Conservation (phyloP, 305 asterid genomes). For the Euphrasia arctica region DNA sequence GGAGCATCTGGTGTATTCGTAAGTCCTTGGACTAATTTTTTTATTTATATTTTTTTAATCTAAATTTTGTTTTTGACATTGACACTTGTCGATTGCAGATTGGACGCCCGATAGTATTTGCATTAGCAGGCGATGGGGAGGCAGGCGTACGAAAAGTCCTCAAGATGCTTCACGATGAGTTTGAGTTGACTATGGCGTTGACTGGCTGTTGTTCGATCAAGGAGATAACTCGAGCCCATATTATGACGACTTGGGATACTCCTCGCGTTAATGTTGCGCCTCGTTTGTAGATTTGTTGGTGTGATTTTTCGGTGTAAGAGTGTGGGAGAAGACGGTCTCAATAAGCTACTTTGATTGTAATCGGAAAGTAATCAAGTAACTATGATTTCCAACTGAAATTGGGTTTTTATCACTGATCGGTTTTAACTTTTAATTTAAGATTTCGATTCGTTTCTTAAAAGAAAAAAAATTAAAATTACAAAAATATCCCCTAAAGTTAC, state of each 20-base stretch:
- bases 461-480: too few relatives aligned
- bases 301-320: too few relatives aligned
- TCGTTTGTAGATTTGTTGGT: slow-evolving; percentile 16
- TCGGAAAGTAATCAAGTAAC: too few relatives aligned
- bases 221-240: slow-evolving; percentile 67
- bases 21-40: slow-evolving; percentile 29
- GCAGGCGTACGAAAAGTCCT: slow-evolving; percentile 70
- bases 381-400: too few relatives aligned
- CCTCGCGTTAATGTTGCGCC: slow-evolving; percentile 34
- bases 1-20: slow-evolving; percentile 88
- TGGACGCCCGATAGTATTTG: slow-evolving; percentile 70
- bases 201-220: slow-evolving; percentile 69
- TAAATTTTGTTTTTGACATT: background rate
- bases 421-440: too few relatives aligned
- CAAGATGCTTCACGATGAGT: slow-evolving; percentile 68
- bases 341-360: too few relatives aligned
- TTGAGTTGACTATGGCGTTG: slow-evolving; percentile 84
- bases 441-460: too few relatives aligned
- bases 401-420: too few relatives aligned
- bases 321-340: too few relatives aligned
- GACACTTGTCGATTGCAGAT: slow-evolving; percentile 33
- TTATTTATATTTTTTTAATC: background rate
- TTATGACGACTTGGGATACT: slow-evolving; percentile 51
- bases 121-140: slow-evolving; percentile 77
- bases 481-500: too few relatives aligned